Evolutionary conservation across 306 rosid genomes (phyloP), one percentile per base, ranked within the genome.

Genomic region (Herpetospermum pedunculosum): DNA sequence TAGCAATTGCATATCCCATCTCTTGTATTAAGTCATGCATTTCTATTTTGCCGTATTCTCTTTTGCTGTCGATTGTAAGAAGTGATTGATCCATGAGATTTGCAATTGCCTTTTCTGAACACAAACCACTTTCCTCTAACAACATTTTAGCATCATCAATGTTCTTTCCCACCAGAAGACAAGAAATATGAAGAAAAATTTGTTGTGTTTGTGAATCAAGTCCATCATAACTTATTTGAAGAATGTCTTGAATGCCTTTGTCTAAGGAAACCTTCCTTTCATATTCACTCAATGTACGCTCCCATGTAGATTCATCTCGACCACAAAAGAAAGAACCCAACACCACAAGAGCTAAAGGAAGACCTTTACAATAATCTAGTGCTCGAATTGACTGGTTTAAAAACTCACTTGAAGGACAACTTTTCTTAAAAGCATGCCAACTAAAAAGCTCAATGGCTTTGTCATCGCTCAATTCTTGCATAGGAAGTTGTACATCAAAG

Each of bases 281-380:
- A 83, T 49, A 44, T 41, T 73, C 81, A 10, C 48, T 73, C 9
- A 80, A 8, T 13, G 34, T 29, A 18, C 48, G 37, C 40, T 2
- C 3, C 83, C 89, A 85, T 6, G 46, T 76, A 13, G 8, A 0
- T 59, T 9, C 6, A 13, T 28, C 37, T 54, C 85, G 21, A 44
- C 52, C 16, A 11, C 21, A 28, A 16, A 85, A 47, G 26, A 65
- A 75, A 12, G 82, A 85, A 0, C 85, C 88, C 63, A 71, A 49
- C 1, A 72, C 77, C 71, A 74, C 44, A 72, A 82, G 80, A 30
- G 84, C 88, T 3, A 85, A 29, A 3, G 86, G 88, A 0, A 85
- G 4, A 8, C 86, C 86, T 2, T 77, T 57, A 67, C 75, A 75
- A 8, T 77, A 80, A 43, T 54, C 3, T 29, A 73, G 46, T 1